Conservation (phyloP, 2,329 filamentous ascomycete species). For the Colletotrichum tofieldiae region DNA sequence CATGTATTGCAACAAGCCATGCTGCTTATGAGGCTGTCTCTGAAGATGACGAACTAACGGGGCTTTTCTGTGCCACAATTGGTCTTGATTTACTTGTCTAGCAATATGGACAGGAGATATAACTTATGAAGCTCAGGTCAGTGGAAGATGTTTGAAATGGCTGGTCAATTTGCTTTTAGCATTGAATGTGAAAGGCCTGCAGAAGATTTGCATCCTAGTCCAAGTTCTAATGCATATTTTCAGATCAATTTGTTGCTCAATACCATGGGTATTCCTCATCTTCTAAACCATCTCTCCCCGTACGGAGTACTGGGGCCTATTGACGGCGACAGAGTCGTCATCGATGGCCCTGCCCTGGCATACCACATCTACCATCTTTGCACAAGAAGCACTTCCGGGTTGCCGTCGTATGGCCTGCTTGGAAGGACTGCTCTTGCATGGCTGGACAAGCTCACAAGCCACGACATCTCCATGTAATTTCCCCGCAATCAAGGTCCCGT, state of each 20-base stretch:
- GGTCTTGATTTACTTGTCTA: not conserved
- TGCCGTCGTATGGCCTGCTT: constrained; percentile 76
- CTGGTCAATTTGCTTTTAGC: not conserved
- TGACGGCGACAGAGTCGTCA: constrained; percentile 61
- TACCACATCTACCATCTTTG: constrained; percentile 79
- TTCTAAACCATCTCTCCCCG: constrained; percentile 68
- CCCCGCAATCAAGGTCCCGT: constrained; percentile 15
- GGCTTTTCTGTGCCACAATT: not conserved
- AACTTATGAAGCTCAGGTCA: constrained; percentile 7
- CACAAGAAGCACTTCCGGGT: constrained; percentile 64
- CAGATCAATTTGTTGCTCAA: not conserved
- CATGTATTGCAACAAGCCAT: not conserved
- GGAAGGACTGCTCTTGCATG: constrained; percentile 72
- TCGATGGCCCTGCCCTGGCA: constrained; percentile 86
- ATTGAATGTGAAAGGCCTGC: not conserved
- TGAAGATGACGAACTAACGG: not conserved
- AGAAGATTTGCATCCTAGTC: too few relatives aligned
- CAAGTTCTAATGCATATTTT: not conserved
- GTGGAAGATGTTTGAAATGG: not conserved
- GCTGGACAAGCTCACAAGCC: constrained; percentile 71
- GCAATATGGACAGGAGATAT: not conserved
- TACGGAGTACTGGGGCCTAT: constrained; percentile 64
- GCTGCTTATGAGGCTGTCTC: too few relatives aligned
- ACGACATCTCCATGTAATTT: constrained; percentile 74
- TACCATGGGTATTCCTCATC: constrained; percentile 72